Evolutionary conservation across 257 asterid genomes (phyloP), one percentile per base, ranked within the genome.

Genomic region (Galeopsis tetrahit): DNA sequence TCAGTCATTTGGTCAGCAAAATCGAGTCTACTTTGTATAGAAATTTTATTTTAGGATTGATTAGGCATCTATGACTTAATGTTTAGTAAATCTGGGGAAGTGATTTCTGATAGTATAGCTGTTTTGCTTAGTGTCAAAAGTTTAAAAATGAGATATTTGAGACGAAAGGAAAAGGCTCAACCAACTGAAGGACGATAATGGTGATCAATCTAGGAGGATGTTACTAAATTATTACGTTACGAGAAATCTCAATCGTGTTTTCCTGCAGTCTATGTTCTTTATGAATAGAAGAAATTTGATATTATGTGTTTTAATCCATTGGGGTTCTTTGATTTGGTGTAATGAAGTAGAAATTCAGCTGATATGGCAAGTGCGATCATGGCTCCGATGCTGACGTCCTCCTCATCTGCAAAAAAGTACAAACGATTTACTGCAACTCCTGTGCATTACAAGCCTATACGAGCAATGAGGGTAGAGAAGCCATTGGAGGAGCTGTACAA

Each of bases 401-500:
- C 78, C 67, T 36, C 81, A 64, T 80, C 80, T 46, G 61, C 69
- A 55, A 79, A 31, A 17, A 69, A 46, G 67, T 80, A 56, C 15
- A 73, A 21, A 73, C 56, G 60, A 5, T 48, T 17, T 0, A 10
- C 39, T 31, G 42, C 81, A 43, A 51, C 70, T 36, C 64, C 61
- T 31, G 42, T 82, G 66, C 68, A 49, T 55, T 56, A 60, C 15
- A 77, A 2, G 63, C 73, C 76, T 13, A 35, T 85, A 34, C 78
- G 59, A 70, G 90, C 96, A 57, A 74, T 85, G 87, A 82, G 79
- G 72, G 57, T 70, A 57, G 95, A 88, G 82, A 93, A 91, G 87
- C 82, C 97, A 2, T 76, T 94, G 78, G 99, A 94, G 80, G 99
- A 94, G 81, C 84, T 94, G 52, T 94, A 94, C 89, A 87, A 85